Percentiles rank a stretch among this genome's conserved stretches.
These are phyloP conservation scores for Kondoa subrosea DNA, from an alignment of 768 basidiomycete species.

Conservation along the genomic window DNA sequence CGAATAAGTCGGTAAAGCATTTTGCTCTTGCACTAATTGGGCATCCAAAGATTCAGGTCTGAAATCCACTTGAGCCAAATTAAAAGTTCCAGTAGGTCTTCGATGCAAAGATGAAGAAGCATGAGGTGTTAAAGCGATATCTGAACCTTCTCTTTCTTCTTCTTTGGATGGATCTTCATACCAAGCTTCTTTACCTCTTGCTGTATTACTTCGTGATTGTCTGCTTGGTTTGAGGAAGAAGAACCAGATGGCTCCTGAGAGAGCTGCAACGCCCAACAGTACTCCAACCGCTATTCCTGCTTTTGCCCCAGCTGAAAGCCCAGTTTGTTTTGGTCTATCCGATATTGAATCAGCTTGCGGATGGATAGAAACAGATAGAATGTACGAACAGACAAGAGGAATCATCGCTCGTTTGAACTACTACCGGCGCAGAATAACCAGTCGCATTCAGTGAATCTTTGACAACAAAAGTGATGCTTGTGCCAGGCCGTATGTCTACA, in stretches of 20 bases:
- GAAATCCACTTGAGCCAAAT: not conserved
- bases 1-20: not conserved
- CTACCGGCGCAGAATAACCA: not conserved
- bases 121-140: not conserved
- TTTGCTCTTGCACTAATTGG: not conserved
- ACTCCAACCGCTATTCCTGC: not conserved
- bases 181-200: not conserved
- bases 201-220: not conserved
- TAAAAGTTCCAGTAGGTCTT: not conserved
- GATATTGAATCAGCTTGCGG: too few relatives aligned
- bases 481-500: not conserved
- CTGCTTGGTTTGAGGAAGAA: not conserved
- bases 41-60: not conserved
- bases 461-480: not conserved
- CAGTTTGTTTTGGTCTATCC: not conserved
- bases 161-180: not conserved
- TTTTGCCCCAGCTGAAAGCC: not conserved
- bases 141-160: not conserved
- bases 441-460: not conserved
- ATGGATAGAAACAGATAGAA: too few relatives aligned
- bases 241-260: not conserved
- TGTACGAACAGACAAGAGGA: not conserved
- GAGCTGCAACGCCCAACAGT: not conserved
- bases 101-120: not conserved
- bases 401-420: not conserved